A percentile compares a stretch with the other conserved stretches of the same genome.
Evolutionary conservation across 1,139 yeast genomes (phyloP).

Genomic region (Yamadazyma blattariae): DNA sequence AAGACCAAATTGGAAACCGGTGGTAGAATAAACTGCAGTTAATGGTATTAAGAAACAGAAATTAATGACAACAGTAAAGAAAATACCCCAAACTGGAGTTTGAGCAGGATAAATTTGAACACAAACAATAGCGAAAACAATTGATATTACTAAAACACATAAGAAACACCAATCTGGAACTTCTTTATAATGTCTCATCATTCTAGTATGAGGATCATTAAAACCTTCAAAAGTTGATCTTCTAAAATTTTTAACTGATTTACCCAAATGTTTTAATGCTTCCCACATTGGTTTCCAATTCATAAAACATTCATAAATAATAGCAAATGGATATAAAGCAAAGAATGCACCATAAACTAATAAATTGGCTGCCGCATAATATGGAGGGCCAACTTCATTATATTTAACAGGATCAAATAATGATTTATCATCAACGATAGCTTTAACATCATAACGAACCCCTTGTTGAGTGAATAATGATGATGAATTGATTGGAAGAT

Average conservation of each 20-base stretch:
- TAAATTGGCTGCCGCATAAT: slow-evolving; percentile 51
- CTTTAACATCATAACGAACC: slow-evolving; percentile 24
- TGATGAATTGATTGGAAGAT: slow-evolving; percentile 34
- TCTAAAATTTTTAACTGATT: slow-evolving; percentile 28
- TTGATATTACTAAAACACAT: slow-evolving; percentile 40
- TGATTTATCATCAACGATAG: slow-evolving; percentile 25
- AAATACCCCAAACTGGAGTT: slow-evolving; percentile 55
- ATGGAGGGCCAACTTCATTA: slow-evolving; percentile 50
- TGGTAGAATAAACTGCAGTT: slow-evolving; percentile 46
- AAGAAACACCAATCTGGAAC: slow-evolving; percentile 64
- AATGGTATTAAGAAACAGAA: slow-evolving; percentile 53
- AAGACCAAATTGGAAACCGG: slow-evolving; percentile 52
- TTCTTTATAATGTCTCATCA: slow-evolving; percentile 54
- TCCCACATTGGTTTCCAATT: slow-evolving; percentile 40
- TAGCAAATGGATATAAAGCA: slow-evolving; percentile 38
- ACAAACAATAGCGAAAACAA: slow-evolving; percentile 44
- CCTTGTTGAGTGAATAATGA: slow-evolving; percentile 30
- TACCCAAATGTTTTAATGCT: slow-evolving; percentile 14
- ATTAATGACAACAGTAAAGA: slow-evolving; percentile 53
- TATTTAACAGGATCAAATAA: slow-evolving; percentile 32
- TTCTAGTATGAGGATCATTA: slow-evolving; percentile 53
- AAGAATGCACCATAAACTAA: slow-evolving; percentile 38
- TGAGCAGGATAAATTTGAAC: slow-evolving; percentile 44
- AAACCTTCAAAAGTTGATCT: slow-evolving; percentile 47
- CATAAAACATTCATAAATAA: slow-evolving; percentile 30